Conservation (phyloP, 2,329 filamentous ascomycete genomes). For the Tolypocladium album region DNA sequence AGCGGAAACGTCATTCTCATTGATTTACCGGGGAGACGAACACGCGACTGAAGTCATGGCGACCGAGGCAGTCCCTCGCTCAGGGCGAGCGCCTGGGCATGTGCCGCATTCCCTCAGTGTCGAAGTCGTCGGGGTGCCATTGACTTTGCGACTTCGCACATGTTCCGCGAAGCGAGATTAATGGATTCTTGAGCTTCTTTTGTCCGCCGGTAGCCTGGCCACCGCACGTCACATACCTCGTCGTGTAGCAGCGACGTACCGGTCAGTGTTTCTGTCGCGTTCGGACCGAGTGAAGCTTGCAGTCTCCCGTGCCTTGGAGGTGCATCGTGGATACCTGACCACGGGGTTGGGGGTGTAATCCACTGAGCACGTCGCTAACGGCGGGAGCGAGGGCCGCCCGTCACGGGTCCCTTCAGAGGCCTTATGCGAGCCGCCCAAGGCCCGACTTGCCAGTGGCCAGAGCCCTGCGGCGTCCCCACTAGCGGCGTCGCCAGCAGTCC, state of each 20-base stretch:
- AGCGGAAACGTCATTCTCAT: not conserved
- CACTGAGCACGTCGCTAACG: not conserved
- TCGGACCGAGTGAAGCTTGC: not conserved
- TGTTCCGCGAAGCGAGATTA: not conserved
- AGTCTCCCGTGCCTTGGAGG: not conserved
- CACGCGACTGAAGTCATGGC: slow-evolving; percentile 16
- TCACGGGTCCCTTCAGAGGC: not conserved
- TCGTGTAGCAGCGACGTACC: not conserved
- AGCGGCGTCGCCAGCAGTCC: not conserved
- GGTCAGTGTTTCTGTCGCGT: not conserved
- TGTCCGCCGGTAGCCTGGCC: not conserved
- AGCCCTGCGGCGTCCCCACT: not conserved
- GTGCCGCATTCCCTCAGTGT: slow-evolving; percentile 5
- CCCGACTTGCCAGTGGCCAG: not conserved
- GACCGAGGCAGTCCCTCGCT: slow-evolving; percentile 7
- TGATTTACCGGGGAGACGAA: slow-evolving; percentile 9
- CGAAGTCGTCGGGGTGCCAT: not conserved
- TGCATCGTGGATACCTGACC: not conserved
- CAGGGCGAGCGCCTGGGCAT: not conserved
- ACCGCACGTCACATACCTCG: not conserved
- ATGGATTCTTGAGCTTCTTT: not conserved
- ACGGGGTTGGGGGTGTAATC: not conserved
- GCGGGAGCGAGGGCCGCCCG: not conserved
- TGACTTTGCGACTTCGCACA: slow-evolving; percentile 3
- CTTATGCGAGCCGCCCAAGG: too few species aligned